phyloP scores from a whole-genome alignment of 1,284 basidiomycete genomes.

The Rhodotorula sp. region DNA sequence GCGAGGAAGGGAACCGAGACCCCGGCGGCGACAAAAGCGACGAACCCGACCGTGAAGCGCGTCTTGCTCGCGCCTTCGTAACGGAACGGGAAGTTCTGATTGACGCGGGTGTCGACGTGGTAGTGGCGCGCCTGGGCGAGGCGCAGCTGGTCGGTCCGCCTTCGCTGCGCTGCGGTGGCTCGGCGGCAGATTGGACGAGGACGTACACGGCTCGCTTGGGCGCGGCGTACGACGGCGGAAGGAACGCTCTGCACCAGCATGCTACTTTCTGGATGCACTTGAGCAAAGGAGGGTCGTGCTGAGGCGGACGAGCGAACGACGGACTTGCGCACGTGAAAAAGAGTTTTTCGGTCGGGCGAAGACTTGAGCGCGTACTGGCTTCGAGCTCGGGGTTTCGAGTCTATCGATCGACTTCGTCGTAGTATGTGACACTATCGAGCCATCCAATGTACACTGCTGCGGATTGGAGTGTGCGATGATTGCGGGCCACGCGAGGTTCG shows the following conservation, averaged over 20 bases:
- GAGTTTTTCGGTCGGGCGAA: too few relatives aligned
- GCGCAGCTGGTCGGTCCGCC: not conserved
- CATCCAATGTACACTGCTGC: too few relatives aligned
- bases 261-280: not conserved
- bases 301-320: too few relatives aligned
- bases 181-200: not conserved
- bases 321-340: too few relatives aligned
- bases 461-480: too few relatives aligned
- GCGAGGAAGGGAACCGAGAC: slow-evolving; percentile 2
- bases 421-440: too few relatives aligned
- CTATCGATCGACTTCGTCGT: too few relatives aligned
- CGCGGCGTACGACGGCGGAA: not conserved
- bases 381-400: too few relatives aligned
- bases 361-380: too few relatives aligned
- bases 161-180: not conserved
- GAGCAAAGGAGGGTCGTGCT: not conserved
- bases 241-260: slow-evolving; percentile 1
- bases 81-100: slow-evolving; percentile 4
- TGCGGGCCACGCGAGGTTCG: too few relatives aligned
- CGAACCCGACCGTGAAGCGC: slow-evolving; percentile 8
- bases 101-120: slow-evolving; percentile 4
- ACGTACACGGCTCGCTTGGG: not conserved
- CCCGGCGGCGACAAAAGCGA: not conserved
- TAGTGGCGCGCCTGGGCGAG: not conserved
- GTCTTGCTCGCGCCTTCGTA: slow-evolving; percentile 2